Evolutionary conservation across 1,284 basidiomycete species (phyloP).

Genomic region (Rhodotorula sp.): DNA sequence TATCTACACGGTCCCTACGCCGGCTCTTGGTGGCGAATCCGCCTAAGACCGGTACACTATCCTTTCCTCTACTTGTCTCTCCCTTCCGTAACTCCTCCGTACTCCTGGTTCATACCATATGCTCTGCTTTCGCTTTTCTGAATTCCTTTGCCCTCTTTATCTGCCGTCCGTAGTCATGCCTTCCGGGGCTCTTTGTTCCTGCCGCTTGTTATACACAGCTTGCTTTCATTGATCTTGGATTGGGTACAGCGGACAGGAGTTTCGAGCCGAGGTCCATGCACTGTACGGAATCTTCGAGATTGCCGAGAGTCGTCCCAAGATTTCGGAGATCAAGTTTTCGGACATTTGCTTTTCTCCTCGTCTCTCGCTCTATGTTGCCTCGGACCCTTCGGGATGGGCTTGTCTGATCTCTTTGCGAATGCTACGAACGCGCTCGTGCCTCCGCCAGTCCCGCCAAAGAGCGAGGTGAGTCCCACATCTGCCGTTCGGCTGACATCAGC

Average conservation of each 20-base stretch:
- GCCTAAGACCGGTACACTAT: too few species aligned
- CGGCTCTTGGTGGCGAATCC: too few species aligned
- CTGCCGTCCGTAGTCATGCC: too few species aligned
- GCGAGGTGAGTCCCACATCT: background rate
- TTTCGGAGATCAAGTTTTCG: background rate
- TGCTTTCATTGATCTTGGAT: too few species aligned
- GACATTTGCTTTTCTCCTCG: background rate
- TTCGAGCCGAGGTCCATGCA: background rate
- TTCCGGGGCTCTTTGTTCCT: too few species aligned
- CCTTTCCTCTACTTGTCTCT: too few species aligned
- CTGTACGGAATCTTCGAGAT: background rate
- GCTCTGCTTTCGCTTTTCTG: too few species aligned
- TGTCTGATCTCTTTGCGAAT: background rate
- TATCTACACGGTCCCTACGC: too few species aligned
- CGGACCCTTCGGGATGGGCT: background rate
- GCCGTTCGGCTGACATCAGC: conserved; percentile 2
- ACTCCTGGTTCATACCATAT: too few species aligned
- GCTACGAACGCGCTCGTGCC: background rate
- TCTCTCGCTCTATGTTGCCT: background rate
- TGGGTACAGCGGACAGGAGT: background rate
- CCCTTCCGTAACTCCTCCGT: too few species aligned
- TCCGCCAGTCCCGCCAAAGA: conserved; percentile 4
- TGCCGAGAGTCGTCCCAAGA: background rate
- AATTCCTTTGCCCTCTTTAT: too few species aligned
- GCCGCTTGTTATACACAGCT: too few species aligned